Base-by-base conservation (phyloP, 306 rosid species). In the Cicer arietinum region DNA sequence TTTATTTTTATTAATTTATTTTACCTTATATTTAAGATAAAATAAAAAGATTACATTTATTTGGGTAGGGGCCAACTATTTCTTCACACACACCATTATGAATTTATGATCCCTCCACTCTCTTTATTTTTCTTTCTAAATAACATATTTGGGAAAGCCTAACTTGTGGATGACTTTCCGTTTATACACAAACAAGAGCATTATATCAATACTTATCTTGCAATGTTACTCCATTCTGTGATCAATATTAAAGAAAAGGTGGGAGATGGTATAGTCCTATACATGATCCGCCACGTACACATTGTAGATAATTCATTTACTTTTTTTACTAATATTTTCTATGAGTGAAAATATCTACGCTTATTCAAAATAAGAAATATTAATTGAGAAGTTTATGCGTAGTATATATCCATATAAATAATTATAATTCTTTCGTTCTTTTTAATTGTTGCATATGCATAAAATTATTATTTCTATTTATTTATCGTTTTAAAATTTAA, bases 111-210 rank as follows among this genome's bases (percentile, higher is more conserved):
- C 89, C 89, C 41, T 14, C 6, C 11, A 3, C 88, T 40, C 14
- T 3, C 13, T 11, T 1, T 63, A 44, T 66, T 6, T 67, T 54
- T 39, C 75, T 54, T 65, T 43, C 44, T 54, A 73, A 80, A 76
- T 81, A 59, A 78, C 86, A 67, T 45, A 46, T 47, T 81, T 13
- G 12, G 79, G 81, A 81, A 83, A 79, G 80, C 81, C 63, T 64
- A 62, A 58, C 51, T 75, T 52, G 47, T 14, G 8, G 12, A 74
- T 47, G 7, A 5, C 30, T 59, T 74, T 54, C 81, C 69, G 9
- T 30, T 63, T 54, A 61, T 22, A 48, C 40, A 42, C 72, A 77
- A 60, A 50, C 76, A 73, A 40, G 67, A 18, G 8, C 74, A 66
- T 20, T 20, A 20, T 20, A 20, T 20, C 22, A 20, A 20, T 20